A percentile compares a stretch with the other conserved stretches of the same genome.
Evolutionary conservation across 2,329 filamentous ascomycete genomes (phyloP).

Genomic region (Emydomyces testavorans): DNA sequence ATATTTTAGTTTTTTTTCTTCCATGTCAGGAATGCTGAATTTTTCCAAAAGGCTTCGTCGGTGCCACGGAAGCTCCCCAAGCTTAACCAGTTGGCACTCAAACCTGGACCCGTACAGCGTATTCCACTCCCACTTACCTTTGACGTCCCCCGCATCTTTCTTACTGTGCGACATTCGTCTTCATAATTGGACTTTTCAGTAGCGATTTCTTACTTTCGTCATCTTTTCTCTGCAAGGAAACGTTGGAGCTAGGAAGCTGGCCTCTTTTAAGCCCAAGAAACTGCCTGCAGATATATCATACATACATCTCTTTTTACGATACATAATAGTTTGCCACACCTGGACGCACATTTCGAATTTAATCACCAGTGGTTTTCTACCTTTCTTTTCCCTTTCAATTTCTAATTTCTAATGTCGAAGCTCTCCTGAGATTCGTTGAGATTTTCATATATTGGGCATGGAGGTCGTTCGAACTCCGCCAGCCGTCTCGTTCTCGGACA

Average conservation of each 20-base stretch:
- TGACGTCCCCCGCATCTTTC: slow-evolving; percentile 4
- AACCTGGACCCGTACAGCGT: too few relatives aligned
- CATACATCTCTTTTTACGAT: too few relatives aligned
- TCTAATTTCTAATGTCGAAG: background rate
- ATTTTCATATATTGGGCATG: slow-evolving; percentile 30
- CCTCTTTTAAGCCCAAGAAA: too few relatives aligned
- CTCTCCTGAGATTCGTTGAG: background rate
- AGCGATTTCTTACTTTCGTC: background rate
- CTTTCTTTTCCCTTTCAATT: background rate
- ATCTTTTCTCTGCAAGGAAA: background rate
- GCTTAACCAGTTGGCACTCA: too few relatives aligned
- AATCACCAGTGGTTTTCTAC: background rate
- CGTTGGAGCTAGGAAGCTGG: too few relatives aligned
- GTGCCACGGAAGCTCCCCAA: too few relatives aligned
- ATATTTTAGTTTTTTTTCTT: too few relatives aligned
- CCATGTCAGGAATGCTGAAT: too few relatives aligned
- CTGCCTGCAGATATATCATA: too few relatives aligned
- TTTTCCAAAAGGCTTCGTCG: too few relatives aligned
- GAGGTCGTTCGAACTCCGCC: slow-evolving; percentile 44
- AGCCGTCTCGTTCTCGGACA: background rate
- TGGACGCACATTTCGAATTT: background rate
- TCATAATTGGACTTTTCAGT: background rate
- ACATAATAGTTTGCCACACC: background rate
- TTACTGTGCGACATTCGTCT: background rate
- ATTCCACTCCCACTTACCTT: background rate